Evolutionary conservation across 2,329 filamentous ascomycete genomes (phyloP), one percentile per base, ranked within the genome.

Genomic region (Talaromyces sp.): DNA sequence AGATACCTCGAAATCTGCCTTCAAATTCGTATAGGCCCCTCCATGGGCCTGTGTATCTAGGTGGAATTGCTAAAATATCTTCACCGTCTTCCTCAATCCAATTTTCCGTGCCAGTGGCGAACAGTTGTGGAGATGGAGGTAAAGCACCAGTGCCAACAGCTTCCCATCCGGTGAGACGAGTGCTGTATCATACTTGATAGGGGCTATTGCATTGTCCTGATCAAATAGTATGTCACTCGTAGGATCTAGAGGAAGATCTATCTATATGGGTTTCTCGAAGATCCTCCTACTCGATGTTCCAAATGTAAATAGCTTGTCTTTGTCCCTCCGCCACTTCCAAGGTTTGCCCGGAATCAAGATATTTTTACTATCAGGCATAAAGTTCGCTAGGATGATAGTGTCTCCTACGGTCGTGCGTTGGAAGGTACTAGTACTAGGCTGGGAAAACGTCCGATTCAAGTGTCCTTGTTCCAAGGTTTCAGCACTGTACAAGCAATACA

Each of bases 51-150:
- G n/a, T n/a, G 40, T 43, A 43, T 29, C 4, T 22, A 43, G 22
- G 40, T 43, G 40, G 22, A 43, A 43, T 43, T 27, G 40, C 40
- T 14, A 43, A 11, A 43, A 43, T 27, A 43, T 43, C 40, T 43
- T 43, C 40, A n/a, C 40, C 40, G 16, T 43, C 22, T 43, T 43
- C 40, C 19, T 43, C 4, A 17, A 43, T 29, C 40, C 40, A 43
- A 43, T 11, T 16, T 43, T 17, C n/a, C 14, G 40, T 29, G n/a
- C n/a, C n/a, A n/a, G n/a, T n/a, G 19, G 40, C 40, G 40, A 43
- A 11, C 19, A 29, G 40, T 14, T 27, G 22, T 43, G 19, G 10
- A 43, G 10, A 17, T 43, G 40, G 40, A 43, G 40, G n/a, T 14
- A 22, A 43, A 43, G 20, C 9, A 29, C 22, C 40, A 43, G 40